A percentile compares a stretch with the other conserved stretches of the same genome.
Evolutionary conservation across 2,329 filamentous ascomycete species (phyloP).

Genomic region (Fusarium sp.): DNA sequence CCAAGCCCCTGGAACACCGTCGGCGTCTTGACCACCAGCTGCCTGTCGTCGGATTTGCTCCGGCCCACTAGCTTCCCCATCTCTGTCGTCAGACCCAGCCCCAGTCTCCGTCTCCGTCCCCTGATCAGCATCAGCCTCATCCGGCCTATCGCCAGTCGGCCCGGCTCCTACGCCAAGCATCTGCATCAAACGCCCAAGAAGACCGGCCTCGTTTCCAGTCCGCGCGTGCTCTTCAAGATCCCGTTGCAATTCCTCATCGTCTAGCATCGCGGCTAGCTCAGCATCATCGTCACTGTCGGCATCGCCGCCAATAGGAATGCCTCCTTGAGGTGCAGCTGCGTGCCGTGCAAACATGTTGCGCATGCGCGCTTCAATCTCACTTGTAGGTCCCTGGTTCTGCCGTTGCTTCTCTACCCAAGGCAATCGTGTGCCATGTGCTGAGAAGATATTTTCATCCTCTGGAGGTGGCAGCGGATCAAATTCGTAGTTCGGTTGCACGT

Average conservation of each 20-base stretch:
- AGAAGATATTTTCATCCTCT: slow-evolving; percentile 63
- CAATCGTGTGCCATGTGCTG: slow-evolving; percentile 41
- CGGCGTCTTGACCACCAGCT: slow-evolving; percentile 23
- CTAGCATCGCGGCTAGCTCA: slow-evolving; percentile 47
- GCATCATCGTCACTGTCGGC: slow-evolving; percentile 50
- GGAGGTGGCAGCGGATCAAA: slow-evolving; percentile 87
- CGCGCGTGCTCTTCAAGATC: slow-evolving; percentile 52
- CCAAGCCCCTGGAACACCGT: slow-evolving; percentile 55
- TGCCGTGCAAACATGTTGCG: slow-evolving; percentile 49
- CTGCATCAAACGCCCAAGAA: slow-evolving; percentile 38
- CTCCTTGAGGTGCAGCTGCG: slow-evolving; percentile 27
- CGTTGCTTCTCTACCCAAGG: slow-evolving; percentile 33
- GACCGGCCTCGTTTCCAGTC: slow-evolving; percentile 48
- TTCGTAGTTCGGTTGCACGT: slow-evolving; percentile 76
- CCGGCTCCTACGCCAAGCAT: slow-evolving; percentile 34
- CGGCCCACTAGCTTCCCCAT: slow-evolving; percentile 18
- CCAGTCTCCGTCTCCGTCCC: slow-evolving; percentile 2
- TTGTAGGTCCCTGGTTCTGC: slow-evolving; percentile 11
- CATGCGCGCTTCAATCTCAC: slow-evolving; percentile 50
- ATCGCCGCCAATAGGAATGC: slow-evolving; percentile 16
- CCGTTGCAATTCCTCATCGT: slow-evolving; percentile 54
- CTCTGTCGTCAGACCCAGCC: slow-evolving; percentile 3
- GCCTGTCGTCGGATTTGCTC: slow-evolving; percentile 5
- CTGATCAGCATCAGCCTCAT: slow-evolving; percentile 31
- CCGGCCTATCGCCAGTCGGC: slow-evolving; percentile 31